Evolutionary conservation across 208 protist species (phyloP).

Genomic region (Histomonas meleagridis): DNA sequence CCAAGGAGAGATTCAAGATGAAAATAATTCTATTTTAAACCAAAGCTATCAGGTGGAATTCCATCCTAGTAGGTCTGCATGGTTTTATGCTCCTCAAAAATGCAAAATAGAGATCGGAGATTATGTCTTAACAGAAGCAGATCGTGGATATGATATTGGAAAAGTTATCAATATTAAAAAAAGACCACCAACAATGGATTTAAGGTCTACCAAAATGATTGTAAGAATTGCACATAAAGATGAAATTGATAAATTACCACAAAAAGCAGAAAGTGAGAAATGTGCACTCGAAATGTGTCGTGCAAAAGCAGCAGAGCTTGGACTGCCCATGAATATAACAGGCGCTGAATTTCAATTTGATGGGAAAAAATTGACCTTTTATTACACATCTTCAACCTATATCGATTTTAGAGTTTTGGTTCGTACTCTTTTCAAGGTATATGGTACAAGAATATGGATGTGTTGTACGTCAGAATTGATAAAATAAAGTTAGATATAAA

Average conservation of each 20-base stretch:
- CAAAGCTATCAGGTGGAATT: background rate
- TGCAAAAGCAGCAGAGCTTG: background rate
- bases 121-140: slow-evolving; percentile 14
- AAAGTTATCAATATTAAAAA: background rate
- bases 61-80: slow-evolving; percentile 30
- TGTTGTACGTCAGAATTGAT: no score
- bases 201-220: background rate
- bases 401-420: background rate
- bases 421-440: background rate
- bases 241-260: background rate
- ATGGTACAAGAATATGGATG: slow-evolving; percentile 27
- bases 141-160: slow-evolving; percentile 6
- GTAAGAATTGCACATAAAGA: background rate
- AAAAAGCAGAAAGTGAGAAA: background rate
- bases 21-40: no score
- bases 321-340: background rate
- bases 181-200: background rate
- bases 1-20: no score
- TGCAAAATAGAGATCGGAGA: no score
- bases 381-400: background rate
- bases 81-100: no score
- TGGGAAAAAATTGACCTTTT: background rate
- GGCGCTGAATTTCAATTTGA: slow-evolving; percentile 21
- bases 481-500: no score
- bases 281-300: background rate